phyloP scores from a whole-genome alignment of 2,329 filamentous ascomycete genomes.

The Ramularia collo-cygni region DNA sequence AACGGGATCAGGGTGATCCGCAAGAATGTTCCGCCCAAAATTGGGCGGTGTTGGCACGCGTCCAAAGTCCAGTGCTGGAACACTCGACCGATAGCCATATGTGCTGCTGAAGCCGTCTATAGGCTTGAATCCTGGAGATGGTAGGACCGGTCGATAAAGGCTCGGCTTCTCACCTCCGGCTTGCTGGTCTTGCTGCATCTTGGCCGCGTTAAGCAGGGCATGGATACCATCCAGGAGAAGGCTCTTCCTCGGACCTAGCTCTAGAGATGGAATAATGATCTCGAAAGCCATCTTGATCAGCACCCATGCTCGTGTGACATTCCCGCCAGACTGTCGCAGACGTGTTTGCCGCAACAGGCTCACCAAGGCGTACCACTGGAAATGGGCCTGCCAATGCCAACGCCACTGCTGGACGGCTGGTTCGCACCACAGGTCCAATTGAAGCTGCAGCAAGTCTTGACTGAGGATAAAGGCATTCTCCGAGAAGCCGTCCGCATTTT shows the following conservation, averaged over 20 bases:
- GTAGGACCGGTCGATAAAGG: slow-evolving; percentile 1
- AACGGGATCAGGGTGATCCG: slow-evolving; percentile 11
- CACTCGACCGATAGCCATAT: slow-evolving; percentile 5
- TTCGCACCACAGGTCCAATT: slow-evolving; percentile 22
- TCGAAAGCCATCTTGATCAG: slow-evolving; percentile 20
- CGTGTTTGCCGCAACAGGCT: slow-evolving; percentile 21
- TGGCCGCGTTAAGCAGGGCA: slow-evolving; percentile 17
- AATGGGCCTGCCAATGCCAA: slow-evolving; percentile 24
- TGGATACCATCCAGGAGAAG: slow-evolving; percentile 18
- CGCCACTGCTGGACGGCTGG: slow-evolving; percentile 22
- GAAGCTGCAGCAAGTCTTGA: slow-evolving; percentile 20
- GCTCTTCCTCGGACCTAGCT: slow-evolving; percentile 15
- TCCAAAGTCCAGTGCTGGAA: slow-evolving; percentile 11
- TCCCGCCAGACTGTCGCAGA: slow-evolving; percentile 13
- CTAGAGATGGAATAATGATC: slow-evolving; percentile 19
- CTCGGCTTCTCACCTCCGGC: neutral
- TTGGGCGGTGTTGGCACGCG: slow-evolving; percentile 8
- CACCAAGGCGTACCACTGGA: slow-evolving; percentile 25
- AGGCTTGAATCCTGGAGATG: slow-evolving; percentile 2
- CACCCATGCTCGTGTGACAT: slow-evolving; percentile 17
- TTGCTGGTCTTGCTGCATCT: slow-evolving; percentile 13
- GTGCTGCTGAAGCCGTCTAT: slow-evolving; percentile 5
- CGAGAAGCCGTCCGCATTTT: slow-evolving; percentile 16
- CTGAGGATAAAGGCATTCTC: slow-evolving; percentile 22
- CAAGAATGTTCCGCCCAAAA: slow-evolving; percentile 5